Evolutionary conservation across 2,329 filamentous ascomycete species (phyloP), one percentile per base, ranked within the genome.

Genomic region (Penicillium palitans): DNA sequence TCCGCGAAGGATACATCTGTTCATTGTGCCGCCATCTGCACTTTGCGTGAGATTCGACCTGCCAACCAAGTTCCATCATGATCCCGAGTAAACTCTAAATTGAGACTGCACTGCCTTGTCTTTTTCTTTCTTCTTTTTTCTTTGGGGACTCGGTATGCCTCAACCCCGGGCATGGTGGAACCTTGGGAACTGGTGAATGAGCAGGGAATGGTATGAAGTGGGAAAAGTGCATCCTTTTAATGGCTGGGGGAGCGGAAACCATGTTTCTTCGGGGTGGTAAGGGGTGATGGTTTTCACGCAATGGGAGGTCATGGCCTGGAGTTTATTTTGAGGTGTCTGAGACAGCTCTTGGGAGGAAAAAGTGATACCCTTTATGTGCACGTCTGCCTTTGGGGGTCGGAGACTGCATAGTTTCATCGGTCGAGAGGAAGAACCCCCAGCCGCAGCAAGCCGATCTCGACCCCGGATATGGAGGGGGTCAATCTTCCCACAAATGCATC

Each of bases 321-420:
- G 70, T 74, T 63, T 62, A 52, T 62, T 65, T 69, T 64, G 70
- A 73, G 72, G 66, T 74, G 72, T 73, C 69, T 74, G 69, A 69
- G 69, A 73, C 70, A 74, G 62, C 70, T 72, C 71, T 71, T 68
- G 68, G 70, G 68, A 74, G 70, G 69, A 72, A 74, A 75, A 75
- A 75, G 70, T 76, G 74, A 76, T 76, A 76, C 74, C 74, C 74
- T 74, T 72, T 70, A 67, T 71, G 70, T 70, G 70, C 68, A 71
- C 70, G 72, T 76, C 70, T 74, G 70, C 71, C 71, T 72, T 70
- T 63, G 58, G 67, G 70, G 68, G 68, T 70, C 68, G 67, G 69
- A 71, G 68, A 69, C 67, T 72, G 71, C 70, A 70, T 69, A 71
- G 70, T 68, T 73, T 73, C 68, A 69, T 69, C 64, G 69, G 69